These are phyloP conservation scores for Brassica nigra DNA, from an alignment of 345 rosid genomes.

Conservation along the genomic window DNA sequence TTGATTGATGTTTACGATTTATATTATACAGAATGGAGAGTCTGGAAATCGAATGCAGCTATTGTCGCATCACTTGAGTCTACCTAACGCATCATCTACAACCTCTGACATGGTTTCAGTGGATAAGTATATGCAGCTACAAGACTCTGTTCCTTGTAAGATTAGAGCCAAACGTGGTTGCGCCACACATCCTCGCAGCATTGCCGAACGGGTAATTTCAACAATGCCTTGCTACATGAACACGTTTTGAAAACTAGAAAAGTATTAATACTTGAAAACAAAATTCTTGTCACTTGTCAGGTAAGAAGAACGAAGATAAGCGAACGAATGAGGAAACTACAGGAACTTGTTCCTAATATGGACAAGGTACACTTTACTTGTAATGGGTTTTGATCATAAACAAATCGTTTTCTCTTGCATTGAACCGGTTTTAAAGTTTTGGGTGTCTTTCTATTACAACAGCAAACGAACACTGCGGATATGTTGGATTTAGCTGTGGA, in stretches of 20 bases:
- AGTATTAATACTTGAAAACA: not conserved
- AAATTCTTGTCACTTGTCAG: slow-evolving; percentile 37
- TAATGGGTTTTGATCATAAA: not conserved
- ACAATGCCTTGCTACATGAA: not conserved
- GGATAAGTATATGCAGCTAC: slow-evolving; percentile 71
- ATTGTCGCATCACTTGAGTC: slow-evolving; percentile 73
- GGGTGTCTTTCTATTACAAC: slow-evolving; percentile 25
- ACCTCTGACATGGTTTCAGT: slow-evolving; percentile 55
- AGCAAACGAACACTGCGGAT: slow-evolving; percentile 98
- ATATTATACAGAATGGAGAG: slow-evolving; percentile 46
- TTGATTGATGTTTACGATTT: slow-evolving; percentile 4
- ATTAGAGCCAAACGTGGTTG: slow-evolving; percentile 96
- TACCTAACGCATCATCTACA: slow-evolving; percentile 55
- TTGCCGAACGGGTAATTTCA: slow-evolving; percentile 85
- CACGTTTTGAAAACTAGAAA: not conserved
- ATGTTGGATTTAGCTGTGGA: slow-evolving; percentile 98
- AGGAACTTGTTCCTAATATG: slow-evolving; percentile 96
- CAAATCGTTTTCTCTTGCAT: not conserved
- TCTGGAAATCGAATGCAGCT: slow-evolving; percentile 45
- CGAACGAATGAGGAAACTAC: slow-evolving; percentile 94
- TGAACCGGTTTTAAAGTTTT: not conserved
- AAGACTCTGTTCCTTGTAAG: slow-evolving; percentile 94
- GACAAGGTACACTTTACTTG: slow-evolving; percentile 64
- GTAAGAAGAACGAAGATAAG: slow-evolving; percentile 96
- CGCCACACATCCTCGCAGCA: slow-evolving; percentile 99